These are phyloP conservation scores for Metarhizium rileyi DNA, from an alignment of 2,329 filamentous ascomycete genomes.

Conservation along the genomic window DNA sequence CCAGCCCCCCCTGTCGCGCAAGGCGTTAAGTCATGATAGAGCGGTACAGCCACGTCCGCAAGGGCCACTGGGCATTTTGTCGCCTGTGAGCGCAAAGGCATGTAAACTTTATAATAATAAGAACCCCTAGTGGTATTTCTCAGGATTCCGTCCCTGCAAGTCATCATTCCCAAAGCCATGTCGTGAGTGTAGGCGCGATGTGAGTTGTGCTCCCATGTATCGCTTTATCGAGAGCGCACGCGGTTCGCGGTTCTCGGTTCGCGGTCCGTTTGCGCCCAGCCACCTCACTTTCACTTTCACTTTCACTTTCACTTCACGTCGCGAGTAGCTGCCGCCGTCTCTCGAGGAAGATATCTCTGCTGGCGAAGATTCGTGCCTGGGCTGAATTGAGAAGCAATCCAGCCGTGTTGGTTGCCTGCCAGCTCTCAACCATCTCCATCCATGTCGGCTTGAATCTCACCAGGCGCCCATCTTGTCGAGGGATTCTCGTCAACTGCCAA, in stretches of 20 bases:
- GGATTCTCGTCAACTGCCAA: neutral
- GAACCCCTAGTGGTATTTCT: neutral
- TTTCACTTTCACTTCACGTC: neutral
- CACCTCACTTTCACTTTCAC: slow-evolving; percentile 2
- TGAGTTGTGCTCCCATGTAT: neutral
- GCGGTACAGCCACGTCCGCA: slow-evolving; percentile 14
- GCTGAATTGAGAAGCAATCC: neutral
- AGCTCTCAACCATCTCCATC: neutral
- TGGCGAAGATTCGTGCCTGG: neutral
- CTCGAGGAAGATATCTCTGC: no score
- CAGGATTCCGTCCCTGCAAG: neutral
- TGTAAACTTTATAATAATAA: slow-evolving; percentile 4
- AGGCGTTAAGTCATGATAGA: slow-evolving; percentile 18
- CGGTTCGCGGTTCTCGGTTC: neutral
- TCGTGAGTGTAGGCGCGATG: neutral
- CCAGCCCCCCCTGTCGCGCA: slow-evolving; percentile 3
- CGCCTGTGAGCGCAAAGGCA: slow-evolving; percentile 4
- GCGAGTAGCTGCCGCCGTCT: neutral
- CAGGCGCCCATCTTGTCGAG: neutral
- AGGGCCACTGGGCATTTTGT: neutral
- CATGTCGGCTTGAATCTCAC: neutral
- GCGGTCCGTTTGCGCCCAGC: slow-evolving; percentile 2
- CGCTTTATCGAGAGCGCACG: slow-evolving; percentile 2
- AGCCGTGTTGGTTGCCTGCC: neutral
- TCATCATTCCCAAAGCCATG: neutral